Base-by-base conservation (phyloP, 2,329 filamentous ascomycete genomes). In the Penicillium sp. region DNA sequence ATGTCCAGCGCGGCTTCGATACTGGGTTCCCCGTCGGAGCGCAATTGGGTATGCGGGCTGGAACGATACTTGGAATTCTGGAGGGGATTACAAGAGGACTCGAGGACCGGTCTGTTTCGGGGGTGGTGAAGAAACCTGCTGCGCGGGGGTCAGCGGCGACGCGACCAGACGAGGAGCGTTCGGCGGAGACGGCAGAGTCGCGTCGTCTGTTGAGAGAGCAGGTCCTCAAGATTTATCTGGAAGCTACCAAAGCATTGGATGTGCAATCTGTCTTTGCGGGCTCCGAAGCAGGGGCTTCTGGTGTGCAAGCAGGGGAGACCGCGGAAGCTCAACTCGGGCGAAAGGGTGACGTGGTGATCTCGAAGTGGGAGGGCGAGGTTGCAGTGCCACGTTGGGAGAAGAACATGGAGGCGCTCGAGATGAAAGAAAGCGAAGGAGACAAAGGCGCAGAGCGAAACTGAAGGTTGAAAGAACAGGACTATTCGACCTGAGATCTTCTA, bases 1-100 rank as follows among this genome's bases (percentile, higher is more conserved):
- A 88, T 70, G 87, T 97, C 28, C 95, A 99, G 78, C 83, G 84
- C 15, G 94, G 94, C 0, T 98, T 99, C 73, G 95, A 99, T 75
- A 91, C 94, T 66, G 94, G 94, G 0, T 98, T 93, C 75, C 84
- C 88, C 15, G 83, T 98, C 0, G 95, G 95, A 13, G 93, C 92
- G 0, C 88, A 89, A 56, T 80, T 98, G 33, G 95, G 94, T 0
- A 76, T 91, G 66, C 84, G 84, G 30, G 89, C 88, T 0, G 95
- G 95, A 0, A 88, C 87, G 67, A 79, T 96, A 13, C 76, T 96
- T 3, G 95, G 95, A 0, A 80, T 91, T 4, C 73, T 97, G 6
- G 91, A 96, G 72, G 92, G 90, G 0, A 78, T 97, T 22, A 77
- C 81, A 0, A 72, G 70, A 3, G 76, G 75, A 1, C 70, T 75